Evolutionary conservation across 345 rosid species (phyloP).

Genomic region (Lenwebbia sp.): DNA sequence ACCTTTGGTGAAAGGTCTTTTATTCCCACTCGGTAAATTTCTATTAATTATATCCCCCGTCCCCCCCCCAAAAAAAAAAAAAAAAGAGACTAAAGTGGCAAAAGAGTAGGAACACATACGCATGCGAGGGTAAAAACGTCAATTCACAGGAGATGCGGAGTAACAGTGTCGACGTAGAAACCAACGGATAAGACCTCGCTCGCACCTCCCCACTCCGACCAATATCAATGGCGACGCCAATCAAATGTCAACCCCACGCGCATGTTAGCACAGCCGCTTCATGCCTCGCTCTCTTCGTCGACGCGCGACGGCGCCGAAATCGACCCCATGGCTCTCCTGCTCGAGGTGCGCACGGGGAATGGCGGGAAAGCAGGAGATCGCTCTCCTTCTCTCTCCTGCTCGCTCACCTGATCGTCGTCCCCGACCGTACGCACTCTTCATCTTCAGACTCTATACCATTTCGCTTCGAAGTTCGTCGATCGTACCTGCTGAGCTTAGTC

Average conservation of each 20-base stretch:
- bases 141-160: accelerated
- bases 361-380: constrained; percentile 47
- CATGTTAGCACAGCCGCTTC: not conserved
- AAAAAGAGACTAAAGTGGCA: not conserved
- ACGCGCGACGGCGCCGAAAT: not conserved
- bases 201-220: not conserved
- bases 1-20: not conserved
- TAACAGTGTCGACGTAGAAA: not conserved
- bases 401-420: constrained; percentile 25
- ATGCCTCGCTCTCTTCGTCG: not conserved
- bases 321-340: not conserved
- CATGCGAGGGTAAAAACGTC: not conserved
- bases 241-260: not conserved
- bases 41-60: not conserved
- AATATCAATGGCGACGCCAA: not conserved
- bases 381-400: constrained; percentile 46
- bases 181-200: not conserved
- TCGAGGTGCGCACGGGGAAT: constrained; percentile 14
- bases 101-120: not conserved
- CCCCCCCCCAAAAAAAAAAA: not conserved
- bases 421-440: constrained; percentile 17
- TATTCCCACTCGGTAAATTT: not conserved
- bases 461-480: not conserved
- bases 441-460: not conserved
- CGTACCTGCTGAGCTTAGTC: not conserved